phyloP scores from a whole-genome alignment of 2,329 filamentous ascomycete species.

The Pseudocercospora musae region DNA sequence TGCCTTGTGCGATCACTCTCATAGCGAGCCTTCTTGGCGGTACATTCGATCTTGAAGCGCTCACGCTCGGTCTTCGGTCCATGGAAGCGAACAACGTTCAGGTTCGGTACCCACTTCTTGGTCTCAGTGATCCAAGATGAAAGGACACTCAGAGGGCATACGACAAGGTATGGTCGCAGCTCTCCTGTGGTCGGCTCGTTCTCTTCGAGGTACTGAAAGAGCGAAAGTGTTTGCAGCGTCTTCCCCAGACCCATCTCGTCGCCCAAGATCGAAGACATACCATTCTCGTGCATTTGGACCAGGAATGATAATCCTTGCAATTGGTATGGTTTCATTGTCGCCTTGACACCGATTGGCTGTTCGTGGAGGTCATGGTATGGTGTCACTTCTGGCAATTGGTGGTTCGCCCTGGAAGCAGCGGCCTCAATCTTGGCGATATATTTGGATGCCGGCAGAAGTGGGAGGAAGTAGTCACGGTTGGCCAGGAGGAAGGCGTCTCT shows the following conservation, averaged over 20 bases:
- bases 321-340: slow-evolving; percentile 53
- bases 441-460: slow-evolving; percentile 45
- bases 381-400: slow-evolving; percentile 31
- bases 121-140: slow-evolving; percentile 50
- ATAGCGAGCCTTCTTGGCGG: slow-evolving; percentile 12
- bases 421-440: slow-evolving; percentile 41
- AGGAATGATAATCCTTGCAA: slow-evolving; percentile 51
- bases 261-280: slow-evolving; percentile 46
- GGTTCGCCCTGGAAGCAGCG: slow-evolving; percentile 10
- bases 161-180: slow-evolving; percentile 44
- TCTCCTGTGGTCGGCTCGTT: slow-evolving; percentile 39
- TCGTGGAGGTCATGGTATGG: slow-evolving; percentile 40
- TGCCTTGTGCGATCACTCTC: slow-evolving; percentile 3
- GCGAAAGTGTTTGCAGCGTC: slow-evolving; percentile 49
- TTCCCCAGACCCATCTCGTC: slow-evolving; percentile 54
- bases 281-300: slow-evolving; percentile 46
- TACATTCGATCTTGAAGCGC: slow-evolving; percentile 40
- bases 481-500: slow-evolving; percentile 46
- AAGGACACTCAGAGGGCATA: slow-evolving; percentile 52
- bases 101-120: slow-evolving; percentile 46
- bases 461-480: slow-evolving; percentile 47
- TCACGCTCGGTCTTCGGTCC: slow-evolving; percentile 44
- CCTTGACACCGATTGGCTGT: slow-evolving; percentile 47
- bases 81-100: slow-evolving; percentile 50
- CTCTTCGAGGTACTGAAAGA: slow-evolving; percentile 50